A percentile compares a stretch with the other conserved stretches of the same genome.
Evolutionary conservation across 2,329 filamentous ascomycete genomes (phyloP).

Genomic region (Cadophora malorum): DNA sequence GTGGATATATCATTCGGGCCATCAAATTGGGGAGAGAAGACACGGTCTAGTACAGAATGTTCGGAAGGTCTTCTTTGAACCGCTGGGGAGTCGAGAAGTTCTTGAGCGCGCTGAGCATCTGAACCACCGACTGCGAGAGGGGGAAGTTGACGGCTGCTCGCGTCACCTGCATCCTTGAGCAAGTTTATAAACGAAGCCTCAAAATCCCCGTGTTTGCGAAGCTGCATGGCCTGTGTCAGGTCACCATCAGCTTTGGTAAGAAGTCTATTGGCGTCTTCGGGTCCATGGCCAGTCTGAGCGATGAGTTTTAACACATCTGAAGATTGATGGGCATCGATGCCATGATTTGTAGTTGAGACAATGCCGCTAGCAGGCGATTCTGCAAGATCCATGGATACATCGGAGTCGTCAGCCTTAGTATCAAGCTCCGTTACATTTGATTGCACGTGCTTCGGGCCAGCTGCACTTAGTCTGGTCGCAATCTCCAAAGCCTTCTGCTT

Average conservation of each 20-base stretch:
- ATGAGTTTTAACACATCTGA: constrained; percentile 9
- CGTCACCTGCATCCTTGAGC: neutral
- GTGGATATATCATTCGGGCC: constrained; percentile 42
- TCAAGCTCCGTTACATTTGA: neutral
- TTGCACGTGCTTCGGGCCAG: neutral
- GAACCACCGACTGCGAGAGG: neutral
- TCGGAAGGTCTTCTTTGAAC: neutral
- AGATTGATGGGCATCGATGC: constrained; percentile 9
- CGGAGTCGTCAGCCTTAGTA: neutral
- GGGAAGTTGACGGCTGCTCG: neutral
- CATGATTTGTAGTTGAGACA: neutral
- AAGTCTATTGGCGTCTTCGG: constrained; percentile 15
- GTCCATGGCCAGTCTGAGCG: constrained; percentile 1
- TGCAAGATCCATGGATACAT: neutral
- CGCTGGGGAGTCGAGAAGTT: neutral
- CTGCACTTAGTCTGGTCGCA: constrained; percentile 19
- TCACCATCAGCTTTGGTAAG: constrained; percentile 17
- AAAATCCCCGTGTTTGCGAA: neutral
- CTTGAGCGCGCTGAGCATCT: neutral
- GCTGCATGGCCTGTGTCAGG: neutral
- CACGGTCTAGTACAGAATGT: neutral
- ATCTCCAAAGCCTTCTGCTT: constrained; percentile 25
- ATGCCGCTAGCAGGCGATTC: neutral
- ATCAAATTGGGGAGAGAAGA: neutral
- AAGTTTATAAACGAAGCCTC: neutral